Evolutionary conservation across 2,329 filamentous ascomycete genomes (phyloP).

Genomic region (Colletotrichum melonis): DNA sequence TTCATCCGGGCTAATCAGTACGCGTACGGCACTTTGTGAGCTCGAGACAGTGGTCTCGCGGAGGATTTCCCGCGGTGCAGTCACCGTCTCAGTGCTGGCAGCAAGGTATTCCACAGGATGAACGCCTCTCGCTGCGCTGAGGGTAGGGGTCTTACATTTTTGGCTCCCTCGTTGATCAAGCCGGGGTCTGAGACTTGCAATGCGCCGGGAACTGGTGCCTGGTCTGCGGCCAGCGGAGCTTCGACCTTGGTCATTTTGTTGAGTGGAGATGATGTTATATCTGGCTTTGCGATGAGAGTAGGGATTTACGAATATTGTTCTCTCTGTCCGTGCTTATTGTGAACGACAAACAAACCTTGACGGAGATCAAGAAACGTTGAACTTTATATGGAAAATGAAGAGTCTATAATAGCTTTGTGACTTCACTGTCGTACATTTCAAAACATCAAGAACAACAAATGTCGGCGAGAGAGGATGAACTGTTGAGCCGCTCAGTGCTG

Average conservation of each 20-base stretch:
- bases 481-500: constrained; percentile 27
- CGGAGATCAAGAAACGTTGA: not conserved
- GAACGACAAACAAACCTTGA: not conserved
- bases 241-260: constrained; percentile 24
- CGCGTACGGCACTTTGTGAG: not conserved
- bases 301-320: not conserved
- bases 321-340: not conserved
- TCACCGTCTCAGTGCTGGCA: not conserved
- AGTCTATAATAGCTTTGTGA: not conserved
- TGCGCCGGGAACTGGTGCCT: constrained; percentile 1
- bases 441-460: not conserved
- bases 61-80: not conserved
- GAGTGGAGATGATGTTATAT: not conserved
- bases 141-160: constrained; percentile 40
- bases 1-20: not conserved
- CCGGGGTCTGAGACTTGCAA: constrained; percentile 1
- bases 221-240: constrained; percentile 13
- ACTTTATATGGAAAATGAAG: not conserved
- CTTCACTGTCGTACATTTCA: not conserved
- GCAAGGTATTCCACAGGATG: not conserved
- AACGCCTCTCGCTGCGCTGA: not conserved
- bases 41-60: too few relatives aligned
- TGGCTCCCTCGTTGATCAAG: constrained; percentile 42
- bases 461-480: not conserved
- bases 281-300: not conserved